Evolutionary conservation across 192 early-diverging fungal genomes (phyloP), one percentile per base, ranked within the genome.

Genomic region (Entomortierella beljakovae): DNA sequence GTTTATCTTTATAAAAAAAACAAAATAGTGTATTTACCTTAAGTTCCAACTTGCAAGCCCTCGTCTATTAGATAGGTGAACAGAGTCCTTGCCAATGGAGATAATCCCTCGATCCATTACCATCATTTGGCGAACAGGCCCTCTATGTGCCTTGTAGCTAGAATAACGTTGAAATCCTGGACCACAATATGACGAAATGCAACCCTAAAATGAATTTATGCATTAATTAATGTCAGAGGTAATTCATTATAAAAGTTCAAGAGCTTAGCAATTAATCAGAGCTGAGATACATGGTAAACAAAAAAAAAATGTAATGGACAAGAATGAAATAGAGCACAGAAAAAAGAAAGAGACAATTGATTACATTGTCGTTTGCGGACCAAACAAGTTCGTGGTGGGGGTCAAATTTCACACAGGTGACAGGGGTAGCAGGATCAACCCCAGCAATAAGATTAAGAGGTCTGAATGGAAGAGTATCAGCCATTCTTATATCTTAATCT

Each of bases 291-390:
- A n/a, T n/a, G n/a, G n/a, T n/a, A n/a, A n/a, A n/a, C n/a, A n/a
- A n/a, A n/a, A n/a, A n/a, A n/a, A n/a, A n/a, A n/a, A n/a, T n/a
- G n/a, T n/a, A 38, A 8, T 38, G 6, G 37, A 38, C 55, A 38
- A 35, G 40, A 15, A 37, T 22, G 62, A 13, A 49, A 35, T 43
- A 5, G 13, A 32, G 35, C 13, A 48, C 6, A 32, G 15, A 57
- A 23, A 59, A 20, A 37, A 16, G 26, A 46, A 58, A 16, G 15
- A 0, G 52, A 13, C 37, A 8, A 38, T 6, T 38, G 37, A 56
- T 85, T 85, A 96, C 94, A 69, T 91, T 91, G 51, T 91, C 92
- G 69, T 94, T 91, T 58, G 95, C 97, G 2, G 88, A 75, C 92
- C 95, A 98, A 54, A 99, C 43, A 7, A 97, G 86, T 74, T 97